Evolutionary conservation across 805 yeast genomes (phyloP), one percentile per base, ranked within the genome.

Genomic region (Hanseniaspora taiwanica): DNA sequence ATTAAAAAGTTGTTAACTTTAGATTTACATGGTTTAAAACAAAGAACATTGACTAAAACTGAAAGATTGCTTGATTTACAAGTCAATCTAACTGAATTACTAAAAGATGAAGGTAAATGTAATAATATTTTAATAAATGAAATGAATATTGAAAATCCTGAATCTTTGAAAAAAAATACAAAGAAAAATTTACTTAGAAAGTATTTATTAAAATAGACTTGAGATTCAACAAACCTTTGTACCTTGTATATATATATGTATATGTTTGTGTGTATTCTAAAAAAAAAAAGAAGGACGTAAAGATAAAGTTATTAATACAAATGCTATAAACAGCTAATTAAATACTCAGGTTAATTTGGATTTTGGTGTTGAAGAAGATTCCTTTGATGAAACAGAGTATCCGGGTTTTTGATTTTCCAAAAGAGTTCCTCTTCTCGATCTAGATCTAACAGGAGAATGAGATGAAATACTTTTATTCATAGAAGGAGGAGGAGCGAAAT

Each of bases 171-270:
- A 54, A 64, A 63, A 39, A 68, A 68, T 56, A 74, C 78, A 18
- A 75, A 69, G 54, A 83, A 81, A 64, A 86, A 86, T 58, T 59
- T 83, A 36, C 58, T 82, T 49, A 71, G 85, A 55, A 82, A 81
- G 59, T 78, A 69, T 55, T 62, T 76, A 21, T 61, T 71, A 48
- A 62, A 65, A 31, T n/a, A n/a, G n/a, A n/a, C n/a, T n/a, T n/a
- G n/a, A n/a, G n/a, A n/a, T n/a, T n/a, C n/a, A n/a, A n/a, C n/a
- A n/a, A n/a, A n/a, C n/a, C n/a, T n/a, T n/a, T n/a, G n/a, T n/a
- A n/a, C n/a, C n/a, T n/a, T n/a, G n/a, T n/a, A n/a, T n/a, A 10
- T 23, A 23, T 23, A 10, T 23, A 10, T 23, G 10, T 23, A 10
- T 23, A 23, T 23, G 10, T 23, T 7, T 23, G 10, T 23, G 25